phyloP scores from a whole-genome alignment of 139 green algal genomes.

The Chlorella sp. region DNA sequence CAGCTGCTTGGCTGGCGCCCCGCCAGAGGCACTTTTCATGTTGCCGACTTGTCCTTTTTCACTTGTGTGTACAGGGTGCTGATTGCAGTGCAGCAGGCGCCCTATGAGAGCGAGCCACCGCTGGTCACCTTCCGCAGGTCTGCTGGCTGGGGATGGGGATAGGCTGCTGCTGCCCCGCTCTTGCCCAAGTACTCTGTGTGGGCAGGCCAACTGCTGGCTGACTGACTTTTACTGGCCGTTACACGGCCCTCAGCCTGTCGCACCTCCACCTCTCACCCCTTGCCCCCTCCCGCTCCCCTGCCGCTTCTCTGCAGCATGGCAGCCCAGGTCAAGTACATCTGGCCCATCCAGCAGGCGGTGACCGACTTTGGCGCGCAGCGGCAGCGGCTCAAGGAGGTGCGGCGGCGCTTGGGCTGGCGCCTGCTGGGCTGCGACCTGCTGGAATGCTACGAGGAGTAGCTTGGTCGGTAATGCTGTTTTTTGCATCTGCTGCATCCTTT shows the following conservation, averaged over 20 bases:
- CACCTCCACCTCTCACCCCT: neutral
- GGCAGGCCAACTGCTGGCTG: too few species aligned
- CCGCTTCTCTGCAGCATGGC: conserved; percentile 43
- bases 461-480: too few species aligned
- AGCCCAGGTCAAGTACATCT: conserved; percentile 81
- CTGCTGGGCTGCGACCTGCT: conserved; percentile 81
- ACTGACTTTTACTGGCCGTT: too few species aligned
- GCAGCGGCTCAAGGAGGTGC: conserved; percentile 66
- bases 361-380: conserved; percentile 74
- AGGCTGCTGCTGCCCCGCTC: neutral
- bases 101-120: conserved; percentile 41
- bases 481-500: too few species aligned
- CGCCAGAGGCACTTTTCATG: too few species aligned
- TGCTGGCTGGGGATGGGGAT: neutral
- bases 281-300: neutral
- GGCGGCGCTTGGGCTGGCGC: conserved; percentile 69
- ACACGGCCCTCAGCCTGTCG: too few species aligned
- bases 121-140: conserved; percentile 33
- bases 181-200: too few species aligned
- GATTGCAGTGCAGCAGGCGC: neutral
- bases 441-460: conserved; percentile 73
- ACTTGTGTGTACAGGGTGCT: too few species aligned
- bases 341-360: conserved; percentile 78
- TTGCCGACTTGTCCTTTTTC: too few species aligned
- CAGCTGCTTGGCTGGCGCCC: too few species aligned